Conservation (phyloP, 805 yeast species). For the Danielia oregonensis region DNA sequence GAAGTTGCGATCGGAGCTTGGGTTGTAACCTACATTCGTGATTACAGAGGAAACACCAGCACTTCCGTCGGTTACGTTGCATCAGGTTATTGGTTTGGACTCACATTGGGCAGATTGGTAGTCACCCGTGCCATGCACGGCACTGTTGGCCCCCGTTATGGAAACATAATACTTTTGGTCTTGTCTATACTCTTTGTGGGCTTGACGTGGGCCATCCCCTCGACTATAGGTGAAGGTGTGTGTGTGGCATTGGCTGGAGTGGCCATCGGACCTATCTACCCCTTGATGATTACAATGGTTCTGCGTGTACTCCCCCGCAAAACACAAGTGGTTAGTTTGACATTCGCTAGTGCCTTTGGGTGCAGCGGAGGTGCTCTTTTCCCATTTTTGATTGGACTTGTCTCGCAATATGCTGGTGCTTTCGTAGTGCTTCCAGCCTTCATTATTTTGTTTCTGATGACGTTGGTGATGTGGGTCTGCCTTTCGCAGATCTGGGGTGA, state of each 20-base stretch:
- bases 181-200: slow-evolving; percentile 36
- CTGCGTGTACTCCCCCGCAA: slow-evolving; percentile 46
- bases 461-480: slow-evolving; percentile 36
- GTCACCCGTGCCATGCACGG: slow-evolving; percentile 41
- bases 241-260: slow-evolving; percentile 51
- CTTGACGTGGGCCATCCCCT: slow-evolving; percentile 48
- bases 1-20: slow-evolving; percentile 71
- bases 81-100: slow-evolving; percentile 70
- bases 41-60: slow-evolving; percentile 47
- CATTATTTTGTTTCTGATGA: slow-evolving; percentile 31
- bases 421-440: slow-evolving; percentile 49
- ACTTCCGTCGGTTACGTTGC: slow-evolving; percentile 57
- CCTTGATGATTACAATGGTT: slow-evolving; percentile 44
- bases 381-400: slow-evolving; percentile 51
- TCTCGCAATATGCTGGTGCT: slow-evolving; percentile 44
- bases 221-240: slow-evolving; percentile 42
- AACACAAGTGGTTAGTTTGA: slow-evolving; percentile 47
- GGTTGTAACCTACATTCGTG: slow-evolving; percentile 60
- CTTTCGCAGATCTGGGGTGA: slow-evolving; percentile 30
- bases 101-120: slow-evolving; percentile 58
- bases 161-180: slow-evolving; percentile 32
- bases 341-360: slow-evolving; percentile 54
- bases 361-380: slow-evolving; percentile 56
- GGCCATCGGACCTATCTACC: slow-evolving; percentile 65
- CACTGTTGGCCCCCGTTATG: slow-evolving; percentile 42